Evolutionary conservation across 139 green algal genomes (phyloP).

Genomic region (Medakamo hakoo): DNA sequence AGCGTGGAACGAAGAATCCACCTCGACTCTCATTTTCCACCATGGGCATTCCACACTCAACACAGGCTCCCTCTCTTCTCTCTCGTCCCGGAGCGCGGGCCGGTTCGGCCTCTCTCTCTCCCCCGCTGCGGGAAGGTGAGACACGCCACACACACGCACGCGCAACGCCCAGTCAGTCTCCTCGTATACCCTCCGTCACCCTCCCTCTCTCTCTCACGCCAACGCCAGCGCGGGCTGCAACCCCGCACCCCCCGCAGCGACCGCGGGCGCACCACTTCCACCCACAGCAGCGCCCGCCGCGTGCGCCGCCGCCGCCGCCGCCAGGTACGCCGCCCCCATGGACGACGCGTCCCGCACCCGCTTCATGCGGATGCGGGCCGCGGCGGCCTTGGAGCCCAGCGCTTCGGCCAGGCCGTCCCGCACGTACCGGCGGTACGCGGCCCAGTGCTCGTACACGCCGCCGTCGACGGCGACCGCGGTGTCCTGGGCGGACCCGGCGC

Average conservation of each 20-base stretch:
- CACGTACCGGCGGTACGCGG: constrained; percentile 25
- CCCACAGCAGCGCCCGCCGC: no score
- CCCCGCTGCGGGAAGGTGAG: no score
- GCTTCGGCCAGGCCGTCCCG: background rate
- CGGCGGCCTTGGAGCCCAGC: background rate
- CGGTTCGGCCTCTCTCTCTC: no score
- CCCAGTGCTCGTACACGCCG: constrained; percentile 40
- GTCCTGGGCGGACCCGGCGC: background rate
- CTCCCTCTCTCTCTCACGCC: background rate
- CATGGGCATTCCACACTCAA: no score
- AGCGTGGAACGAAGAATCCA: no score
- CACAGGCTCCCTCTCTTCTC: no score
- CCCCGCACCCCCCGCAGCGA: background rate
- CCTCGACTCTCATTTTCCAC: no score
- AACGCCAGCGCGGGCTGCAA: background rate
- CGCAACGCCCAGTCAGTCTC: no score
- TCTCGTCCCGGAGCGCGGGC: no score
- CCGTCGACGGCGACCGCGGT: constrained; percentile 47
- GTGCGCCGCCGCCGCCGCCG: background rate
- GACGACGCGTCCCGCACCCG: background rate
- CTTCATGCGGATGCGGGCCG: background rate
- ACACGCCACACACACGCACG: no score
- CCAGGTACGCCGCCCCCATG: background rate
- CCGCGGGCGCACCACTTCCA: no score
- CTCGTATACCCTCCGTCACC: background rate